These are phyloP conservation scores for Musa balbisiana DNA, from an alignment of 202 grass and related monocot genomes.

Conservation along the genomic window DNA sequence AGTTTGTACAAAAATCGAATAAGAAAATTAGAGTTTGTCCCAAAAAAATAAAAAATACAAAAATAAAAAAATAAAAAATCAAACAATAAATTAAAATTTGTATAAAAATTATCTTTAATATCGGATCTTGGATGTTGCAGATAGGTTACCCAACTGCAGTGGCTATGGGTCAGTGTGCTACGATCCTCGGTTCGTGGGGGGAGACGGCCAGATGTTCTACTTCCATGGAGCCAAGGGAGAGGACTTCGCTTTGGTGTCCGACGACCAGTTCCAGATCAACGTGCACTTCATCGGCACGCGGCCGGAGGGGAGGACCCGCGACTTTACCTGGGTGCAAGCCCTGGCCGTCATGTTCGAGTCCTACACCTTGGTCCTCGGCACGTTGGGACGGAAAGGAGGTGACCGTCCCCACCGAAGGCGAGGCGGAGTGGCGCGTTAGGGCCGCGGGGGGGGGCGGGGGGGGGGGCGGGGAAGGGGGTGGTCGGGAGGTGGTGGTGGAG, in stretches of 20 bases:
- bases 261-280: slow-evolving; percentile 16
- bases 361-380: neutral
- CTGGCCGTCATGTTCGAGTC: slow-evolving; percentile 21
- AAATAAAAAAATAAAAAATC: no score
- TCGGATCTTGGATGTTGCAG: neutral
- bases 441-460: no score
- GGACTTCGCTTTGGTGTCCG: slow-evolving; percentile 14
- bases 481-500: neutral
- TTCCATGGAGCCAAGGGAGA: slow-evolving; percentile 18
- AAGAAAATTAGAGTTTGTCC: no score
- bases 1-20: no score
- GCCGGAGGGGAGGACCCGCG: slow-evolving; percentile 3
- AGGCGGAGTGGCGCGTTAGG: neutral
- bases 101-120: no score
- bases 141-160: slow-evolving; percentile 7
- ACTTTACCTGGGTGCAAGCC: slow-evolving; percentile 27
- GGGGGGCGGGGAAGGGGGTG: no score
- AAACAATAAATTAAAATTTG: no score
- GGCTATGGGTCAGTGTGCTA: slow-evolving; percentile 10
- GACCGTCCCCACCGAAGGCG: neutral
- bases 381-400: slow-evolving; percentile 12
- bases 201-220: slow-evolving; percentile 18
- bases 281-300: slow-evolving; percentile 15
- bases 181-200: slow-evolving; percentile 22
- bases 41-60: no score